Percentiles rank a stretch among this genome's conserved stretches.
Conservation (phyloP, 495 filamentous ascomycete species). For the Lasiosphaeria ovina region DNA sequence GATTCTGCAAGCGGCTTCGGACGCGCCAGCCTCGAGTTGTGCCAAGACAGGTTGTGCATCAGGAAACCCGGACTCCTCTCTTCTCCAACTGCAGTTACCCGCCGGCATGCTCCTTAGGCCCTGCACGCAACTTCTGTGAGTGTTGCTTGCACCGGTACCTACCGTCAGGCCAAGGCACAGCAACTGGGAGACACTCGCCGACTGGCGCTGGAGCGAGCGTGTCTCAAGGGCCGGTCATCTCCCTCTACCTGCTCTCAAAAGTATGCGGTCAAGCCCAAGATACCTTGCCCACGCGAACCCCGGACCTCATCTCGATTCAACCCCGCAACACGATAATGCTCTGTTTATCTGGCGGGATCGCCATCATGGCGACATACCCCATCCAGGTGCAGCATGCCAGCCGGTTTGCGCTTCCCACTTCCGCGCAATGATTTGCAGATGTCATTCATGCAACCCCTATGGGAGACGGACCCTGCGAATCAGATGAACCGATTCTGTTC, state of each 20-base stretch:
- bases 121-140: neutral
- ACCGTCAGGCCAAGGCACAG: too few relatives aligned
- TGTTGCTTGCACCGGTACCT: neutral
- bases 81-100: constrained; percentile 19
- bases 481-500: neutral
- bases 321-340: constrained; percentile 1
- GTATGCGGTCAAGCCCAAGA: neutral
- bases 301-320: neutral
- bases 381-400: constrained; percentile 12
- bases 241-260: neutral
- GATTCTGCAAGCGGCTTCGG: neutral
- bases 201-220: too few relatives aligned
- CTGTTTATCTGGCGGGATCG: constrained; percentile 19
- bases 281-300: neutral
- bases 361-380: constrained; percentile 11
- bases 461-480: constrained; percentile 16
- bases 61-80: constrained; percentile 10
- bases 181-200: too few relatives aligned
- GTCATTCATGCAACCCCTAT: constrained; percentile 22
- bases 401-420: constrained; percentile 12
- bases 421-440: constrained; percentile 26
- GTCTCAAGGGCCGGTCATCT: too few relatives aligned
- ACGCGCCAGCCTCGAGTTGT: constrained; percentile 2
- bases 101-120: constrained; percentile 11
- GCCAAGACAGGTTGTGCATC: constrained; percentile 10